phyloP scores from a whole-genome alignment of 352 stramenopile species.

The Globisporangium splendens region DNA sequence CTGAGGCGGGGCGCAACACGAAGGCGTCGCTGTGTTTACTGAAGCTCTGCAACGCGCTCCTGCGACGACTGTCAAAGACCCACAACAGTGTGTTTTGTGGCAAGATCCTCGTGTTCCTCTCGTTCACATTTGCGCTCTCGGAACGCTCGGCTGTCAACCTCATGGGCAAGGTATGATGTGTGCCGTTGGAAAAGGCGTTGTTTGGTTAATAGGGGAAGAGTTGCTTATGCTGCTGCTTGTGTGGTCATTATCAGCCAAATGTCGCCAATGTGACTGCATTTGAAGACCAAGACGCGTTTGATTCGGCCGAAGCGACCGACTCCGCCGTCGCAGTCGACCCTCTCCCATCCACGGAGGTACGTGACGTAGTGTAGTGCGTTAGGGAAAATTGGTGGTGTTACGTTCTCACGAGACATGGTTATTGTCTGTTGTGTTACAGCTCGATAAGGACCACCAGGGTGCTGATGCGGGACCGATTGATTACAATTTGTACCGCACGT shows the following conservation, averaged over 20 bases:
- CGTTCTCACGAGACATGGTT: no score
- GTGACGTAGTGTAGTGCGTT: not conserved
- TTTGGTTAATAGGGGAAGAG: not conserved
- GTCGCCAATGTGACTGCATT: conserved; percentile 75
- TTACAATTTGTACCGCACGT: conserved; percentile 90
- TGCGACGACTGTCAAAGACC: conserved; percentile 83
- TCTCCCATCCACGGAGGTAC: conserved; percentile 27
- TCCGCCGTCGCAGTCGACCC: conserved; percentile 25
- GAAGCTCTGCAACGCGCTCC: conserved; percentile 79
- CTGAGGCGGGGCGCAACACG: conserved; percentile 51
- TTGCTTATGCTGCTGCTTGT: not conserved
- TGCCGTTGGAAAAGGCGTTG: no score
- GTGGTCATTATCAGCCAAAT: conserved; percentile 50
- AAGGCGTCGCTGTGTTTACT: conserved; percentile 82
- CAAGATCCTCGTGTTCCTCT: conserved; percentile 85
- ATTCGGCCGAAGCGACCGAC: conserved; percentile 56
- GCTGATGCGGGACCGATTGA: conserved; percentile 64
- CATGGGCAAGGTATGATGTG: conserved; percentile 49
- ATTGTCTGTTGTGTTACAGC: conserved; percentile 23
- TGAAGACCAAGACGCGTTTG: conserved; percentile 77
- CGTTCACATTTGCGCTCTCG: conserved; percentile 81
- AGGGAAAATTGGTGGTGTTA: no score
- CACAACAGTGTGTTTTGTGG: conserved; percentile 90
- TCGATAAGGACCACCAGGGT: conserved; percentile 38
- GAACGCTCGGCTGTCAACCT: conserved; percentile 85